Conservation (phyloP, 2,329 filamentous ascomycete genomes). For the Cladophialophora chaetospira region DNA sequence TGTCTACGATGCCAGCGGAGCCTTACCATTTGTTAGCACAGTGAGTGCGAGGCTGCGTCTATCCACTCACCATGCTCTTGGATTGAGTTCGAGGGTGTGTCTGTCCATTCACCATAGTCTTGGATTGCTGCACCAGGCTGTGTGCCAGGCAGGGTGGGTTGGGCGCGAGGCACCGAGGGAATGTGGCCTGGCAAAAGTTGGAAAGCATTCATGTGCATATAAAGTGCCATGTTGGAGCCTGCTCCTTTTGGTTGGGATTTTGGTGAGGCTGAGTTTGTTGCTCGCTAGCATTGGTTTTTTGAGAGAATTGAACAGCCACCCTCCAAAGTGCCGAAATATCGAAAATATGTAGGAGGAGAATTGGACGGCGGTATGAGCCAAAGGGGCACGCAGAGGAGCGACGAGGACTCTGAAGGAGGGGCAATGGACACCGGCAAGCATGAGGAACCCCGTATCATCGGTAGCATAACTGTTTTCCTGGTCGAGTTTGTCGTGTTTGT, state of each 20-base stretch:
- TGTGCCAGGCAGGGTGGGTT: background rate
- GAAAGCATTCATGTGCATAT: background rate
- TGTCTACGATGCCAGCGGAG: background rate
- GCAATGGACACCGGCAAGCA: background rate
- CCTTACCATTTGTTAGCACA: background rate
- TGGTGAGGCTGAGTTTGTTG: background rate
- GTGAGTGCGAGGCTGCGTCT: background rate
- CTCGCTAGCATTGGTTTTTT: background rate
- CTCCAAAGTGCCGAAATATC: background rate
- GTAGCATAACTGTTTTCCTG: background rate
- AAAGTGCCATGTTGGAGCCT: background rate
- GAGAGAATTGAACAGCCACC: background rate
- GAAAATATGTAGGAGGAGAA: background rate
- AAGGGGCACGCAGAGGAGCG: background rate
- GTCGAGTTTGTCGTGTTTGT: background rate
- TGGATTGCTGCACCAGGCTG: too few relatives aligned
- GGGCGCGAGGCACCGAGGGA: background rate
- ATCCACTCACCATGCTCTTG: background rate
- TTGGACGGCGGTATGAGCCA: background rate
- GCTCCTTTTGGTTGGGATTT: background rate
- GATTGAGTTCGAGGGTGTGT: too few relatives aligned
- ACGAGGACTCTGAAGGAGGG: background rate
- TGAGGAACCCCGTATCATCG: background rate
- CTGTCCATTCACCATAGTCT: too few relatives aligned
- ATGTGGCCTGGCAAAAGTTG: background rate